Evolutionary conservation across 1,284 basidiomycete genomes (phyloP).

Genomic region (Acaromyces ingoldii): DNA sequence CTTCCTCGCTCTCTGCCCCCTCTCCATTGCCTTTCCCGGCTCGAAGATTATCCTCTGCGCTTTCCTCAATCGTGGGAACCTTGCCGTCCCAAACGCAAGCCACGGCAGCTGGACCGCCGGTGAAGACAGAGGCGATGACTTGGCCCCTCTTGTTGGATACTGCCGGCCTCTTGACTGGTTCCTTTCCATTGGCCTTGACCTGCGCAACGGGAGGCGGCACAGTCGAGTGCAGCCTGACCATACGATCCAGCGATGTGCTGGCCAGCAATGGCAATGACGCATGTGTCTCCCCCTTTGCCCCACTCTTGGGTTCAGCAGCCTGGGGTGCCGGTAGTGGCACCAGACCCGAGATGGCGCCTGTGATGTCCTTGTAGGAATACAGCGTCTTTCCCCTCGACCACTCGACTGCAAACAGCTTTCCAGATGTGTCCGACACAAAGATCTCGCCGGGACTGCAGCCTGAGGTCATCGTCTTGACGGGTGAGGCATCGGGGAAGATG

Average conservation of each 20-base stretch:
- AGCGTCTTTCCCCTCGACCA: conserved; percentile 19
- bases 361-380: conserved; percentile 28
- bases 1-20: conserved; percentile 6
- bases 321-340: conserved; percentile 7
- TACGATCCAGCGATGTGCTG: no score
- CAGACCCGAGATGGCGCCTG: conserved; percentile 7
- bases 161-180: no score
- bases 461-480: conserved; percentile 21
- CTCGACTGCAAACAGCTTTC: conserved; percentile 29
- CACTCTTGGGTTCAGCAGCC: conserved; percentile 11
- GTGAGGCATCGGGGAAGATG: conserved; percentile 25
- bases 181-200: no score
- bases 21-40: conserved; percentile 1
- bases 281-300: no score
- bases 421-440: conserved; percentile 29
- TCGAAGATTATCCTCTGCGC: no score
- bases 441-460: conserved; percentile 20
- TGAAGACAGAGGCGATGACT: no score
- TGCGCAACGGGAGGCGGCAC: no score
- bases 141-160: no score
- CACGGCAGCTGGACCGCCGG: conserved; percentile 13
- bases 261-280: no score
- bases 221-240: no score
- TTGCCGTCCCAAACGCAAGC: conserved; percentile 28
- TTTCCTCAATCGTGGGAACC: conserved; percentile 2